Evolutionary conservation across 768 basidiomycete species (phyloP).

Genomic region (Albatrellus ellisii): DNA sequence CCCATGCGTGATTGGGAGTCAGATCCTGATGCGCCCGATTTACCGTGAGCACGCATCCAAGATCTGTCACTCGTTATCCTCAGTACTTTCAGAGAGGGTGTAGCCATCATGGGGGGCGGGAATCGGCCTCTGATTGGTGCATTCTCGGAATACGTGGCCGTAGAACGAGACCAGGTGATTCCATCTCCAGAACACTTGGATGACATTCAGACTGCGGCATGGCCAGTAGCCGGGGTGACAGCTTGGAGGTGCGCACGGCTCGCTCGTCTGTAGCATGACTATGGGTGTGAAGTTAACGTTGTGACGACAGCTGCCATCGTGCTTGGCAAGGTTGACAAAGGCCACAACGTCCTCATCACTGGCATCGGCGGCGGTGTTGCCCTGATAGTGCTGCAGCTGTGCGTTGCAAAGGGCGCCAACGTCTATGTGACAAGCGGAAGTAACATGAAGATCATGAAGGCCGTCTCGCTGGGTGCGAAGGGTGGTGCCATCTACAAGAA

Average conservation of each 20-base stretch:
- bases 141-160: slow-evolving; percentile 63
- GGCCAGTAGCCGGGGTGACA: slow-evolving; percentile 68
- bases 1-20: slow-evolving; percentile 70
- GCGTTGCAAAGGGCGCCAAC: slow-evolving; percentile 57
- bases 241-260: slow-evolving; percentile 57
- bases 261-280: neutral
- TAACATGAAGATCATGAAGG: slow-evolving; percentile 54
- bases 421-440: slow-evolving; percentile 77
- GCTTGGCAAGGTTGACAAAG: slow-evolving; percentile 46
- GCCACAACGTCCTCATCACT: slow-evolving; percentile 68
- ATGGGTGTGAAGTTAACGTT: neutral
- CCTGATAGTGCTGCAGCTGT: slow-evolving; percentile 59
- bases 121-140: slow-evolving; percentile 46
- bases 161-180: slow-evolving; percentile 58
- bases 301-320: slow-evolving; percentile 44
- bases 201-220: slow-evolving; percentile 58
- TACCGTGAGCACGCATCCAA: slow-evolving; percentile 26
- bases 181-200: slow-evolving; percentile 51
- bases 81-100: slow-evolving; percentile 22
- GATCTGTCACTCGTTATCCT: neutral
- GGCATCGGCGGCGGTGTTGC: slow-evolving; percentile 83
- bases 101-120: slow-evolving; percentile 55
- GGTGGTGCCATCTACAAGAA: slow-evolving; percentile 69
- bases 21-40: slow-evolving; percentile 52
- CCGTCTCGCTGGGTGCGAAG: slow-evolving; percentile 53